Base-by-base conservation (phyloP, 2,329 filamentous ascomycete species). In the Pseudogymnoascus sp. region DNA sequence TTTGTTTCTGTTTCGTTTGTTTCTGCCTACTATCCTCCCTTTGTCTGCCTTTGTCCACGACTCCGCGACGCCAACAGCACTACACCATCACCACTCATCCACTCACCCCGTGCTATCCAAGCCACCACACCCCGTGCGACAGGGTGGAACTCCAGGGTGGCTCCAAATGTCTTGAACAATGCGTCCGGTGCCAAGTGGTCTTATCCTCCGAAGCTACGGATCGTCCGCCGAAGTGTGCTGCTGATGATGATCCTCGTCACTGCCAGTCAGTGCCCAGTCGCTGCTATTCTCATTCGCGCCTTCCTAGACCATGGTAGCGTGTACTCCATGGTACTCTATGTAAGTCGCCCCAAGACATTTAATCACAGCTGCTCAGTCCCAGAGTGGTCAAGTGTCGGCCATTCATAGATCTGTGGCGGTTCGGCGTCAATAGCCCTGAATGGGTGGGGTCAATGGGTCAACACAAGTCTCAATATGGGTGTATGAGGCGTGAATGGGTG, bases 1-100 rank as follows among this genome's bases (percentile, higher is more conserved):
- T 52, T 52, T 52, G 45, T 52, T 52, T 52, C 45, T 15, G 45
- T 52, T 52, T 52, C 45, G 45, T 52, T 52, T 52, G 45, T 52
- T 52, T 52, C 45, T 15, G 6, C 8, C 27, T 29, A 4, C 42
- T 21, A 48, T n/a, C 45, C 27, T 15, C 7, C 25, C 25, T 3
- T 10, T 4, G 15, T 12, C 4, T 18, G 21, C 18, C 39, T 21
- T 21, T 21, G 21, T 21, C 21, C 21, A 21, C 4, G 21, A 21
- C 21, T 21, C 21, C 21, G 21, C 21, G 21, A 21, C 21, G 21
- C 21, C 21, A 21, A 21, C 21, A 21, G 13, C 13, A 37, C 40
- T 25, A 4, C 10, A 21, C 21, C 21, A 21, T 18, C 8, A 25
- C 10, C 18, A 25, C 40, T 12, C 21, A 21, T 21, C 21, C 21